Conservation (phyloP, 192 early-diverging fungal species). For the Mycoemilia scoparia region DNA sequence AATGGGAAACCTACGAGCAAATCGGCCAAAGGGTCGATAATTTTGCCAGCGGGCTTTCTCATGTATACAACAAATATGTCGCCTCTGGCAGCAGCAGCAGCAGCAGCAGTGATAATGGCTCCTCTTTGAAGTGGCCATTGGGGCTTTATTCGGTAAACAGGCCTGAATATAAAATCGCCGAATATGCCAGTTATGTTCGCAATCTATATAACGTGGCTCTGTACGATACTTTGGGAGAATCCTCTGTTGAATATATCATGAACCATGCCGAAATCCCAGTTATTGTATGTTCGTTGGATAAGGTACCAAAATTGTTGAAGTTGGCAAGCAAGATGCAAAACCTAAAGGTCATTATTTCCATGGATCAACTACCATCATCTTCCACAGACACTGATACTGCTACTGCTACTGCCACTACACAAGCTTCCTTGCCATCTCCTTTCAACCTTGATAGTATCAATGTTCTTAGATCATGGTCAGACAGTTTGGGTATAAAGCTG, state of each 20-base stretch:
- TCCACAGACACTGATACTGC: neutral
- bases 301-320: conserved; percentile 38
- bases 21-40: conserved; percentile 36
- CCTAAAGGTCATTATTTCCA: conserved; percentile 54
- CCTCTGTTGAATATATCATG: conserved; percentile 66
- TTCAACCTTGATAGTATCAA: conserved; percentile 23
- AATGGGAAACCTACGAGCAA: conserved; percentile 53
- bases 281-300: conserved; percentile 44
- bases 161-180: conserved; percentile 56
- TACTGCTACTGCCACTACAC: conserved; percentile 8
- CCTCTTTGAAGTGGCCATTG: conserved; percentile 22
- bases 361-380: conserved; percentile 39
- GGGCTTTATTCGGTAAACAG: conserved; percentile 63
- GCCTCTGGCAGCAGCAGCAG: conserved; percentile 4
- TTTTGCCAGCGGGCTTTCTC: conserved; percentile 52
- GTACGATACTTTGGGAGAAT: conserved; percentile 78
- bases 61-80: conserved; percentile 33
- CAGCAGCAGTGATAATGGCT: conserved; percentile 7
- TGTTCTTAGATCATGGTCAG: conserved; percentile 36
- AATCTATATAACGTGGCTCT: conserved; percentile 52
- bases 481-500: conserved; percentile 37
- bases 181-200: conserved; percentile 45
- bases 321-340: conserved; percentile 38
- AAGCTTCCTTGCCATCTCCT: conserved; percentile 13
- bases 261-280: conserved; percentile 64